Evolutionary conservation across 2,329 filamentous ascomycete species (phyloP).

Genomic region (Curvularia sp.): DNA sequence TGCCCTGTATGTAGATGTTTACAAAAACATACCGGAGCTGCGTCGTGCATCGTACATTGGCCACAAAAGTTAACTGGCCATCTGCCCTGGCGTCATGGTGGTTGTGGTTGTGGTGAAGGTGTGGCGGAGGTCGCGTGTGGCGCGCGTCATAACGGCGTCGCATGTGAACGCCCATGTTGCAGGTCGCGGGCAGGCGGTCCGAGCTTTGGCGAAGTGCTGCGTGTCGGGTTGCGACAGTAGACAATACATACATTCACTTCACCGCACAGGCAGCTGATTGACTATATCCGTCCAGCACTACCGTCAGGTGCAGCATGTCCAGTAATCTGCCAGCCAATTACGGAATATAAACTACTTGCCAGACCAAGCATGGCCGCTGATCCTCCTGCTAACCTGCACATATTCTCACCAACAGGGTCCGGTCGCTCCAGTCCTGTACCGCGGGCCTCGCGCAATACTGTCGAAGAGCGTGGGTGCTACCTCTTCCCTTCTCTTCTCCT

Average conservation of each 20-base stretch:
- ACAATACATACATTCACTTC: slow-evolving; percentile 12
- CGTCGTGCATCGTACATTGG: slow-evolving; percentile 21
- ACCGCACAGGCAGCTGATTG: slow-evolving; percentile 29
- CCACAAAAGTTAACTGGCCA: neutral
- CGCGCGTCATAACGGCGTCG: slow-evolving; percentile 20
- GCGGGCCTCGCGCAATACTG: slow-evolving; percentile 78
- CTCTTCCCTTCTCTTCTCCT: no score
- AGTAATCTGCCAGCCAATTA: slow-evolving; percentile 22
- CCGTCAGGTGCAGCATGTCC: slow-evolving; percentile 41
- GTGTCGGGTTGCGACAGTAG: slow-evolving; percentile 28
- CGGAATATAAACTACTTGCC: slow-evolving; percentile 26
- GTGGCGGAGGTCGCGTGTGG: slow-evolving; percentile 20
- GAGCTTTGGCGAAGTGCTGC: slow-evolving; percentile 24
- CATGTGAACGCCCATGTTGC: slow-evolving; percentile 23
- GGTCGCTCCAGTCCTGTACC: slow-evolving; percentile 78
- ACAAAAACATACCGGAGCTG: slow-evolving; percentile 10
- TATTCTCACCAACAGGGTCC: slow-evolving; percentile 78
- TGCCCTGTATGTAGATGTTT: neutral
- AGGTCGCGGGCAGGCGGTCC: slow-evolving; percentile 21
- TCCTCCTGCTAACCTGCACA: slow-evolving; percentile 45
- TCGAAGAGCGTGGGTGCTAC: slow-evolving; percentile 72
- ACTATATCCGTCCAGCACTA: slow-evolving; percentile 11
- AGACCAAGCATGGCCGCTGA: slow-evolving; percentile 51
- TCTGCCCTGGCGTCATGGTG: slow-evolving; percentile 14
- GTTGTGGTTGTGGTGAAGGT: neutral